Evolutionary conservation across 768 basidiomycete genomes (phyloP).

Genomic region (Podaxis sp.): DNA sequence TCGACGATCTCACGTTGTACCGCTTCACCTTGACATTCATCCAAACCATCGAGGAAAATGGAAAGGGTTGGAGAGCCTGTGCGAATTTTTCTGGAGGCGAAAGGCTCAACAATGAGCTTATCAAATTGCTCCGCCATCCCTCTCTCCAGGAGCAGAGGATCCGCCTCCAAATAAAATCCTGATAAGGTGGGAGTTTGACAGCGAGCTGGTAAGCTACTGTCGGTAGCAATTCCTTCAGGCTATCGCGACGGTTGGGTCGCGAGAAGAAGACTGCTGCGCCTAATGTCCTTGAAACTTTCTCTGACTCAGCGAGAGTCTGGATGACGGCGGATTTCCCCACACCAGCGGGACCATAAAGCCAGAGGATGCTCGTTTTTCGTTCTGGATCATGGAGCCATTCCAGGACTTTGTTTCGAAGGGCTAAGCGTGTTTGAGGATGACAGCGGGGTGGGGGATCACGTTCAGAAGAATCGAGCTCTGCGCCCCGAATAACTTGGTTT

Average conservation of each 20-base stretch:
- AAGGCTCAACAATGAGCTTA: too few relatives aligned
- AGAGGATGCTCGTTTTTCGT: background rate
- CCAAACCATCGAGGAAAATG: too few relatives aligned
- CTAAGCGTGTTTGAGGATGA: background rate
- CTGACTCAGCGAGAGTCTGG: conserved; percentile 1
- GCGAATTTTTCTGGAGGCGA: too few relatives aligned
- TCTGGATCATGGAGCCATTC: background rate
- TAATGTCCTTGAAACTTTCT: background rate
- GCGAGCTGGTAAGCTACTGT: conserved; percentile 27
- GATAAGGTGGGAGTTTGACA: conserved; percentile 17
- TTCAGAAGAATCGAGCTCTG: background rate
- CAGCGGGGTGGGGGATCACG: background rate
- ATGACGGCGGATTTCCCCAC: conserved; percentile 8
- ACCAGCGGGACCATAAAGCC: conserved; percentile 12
- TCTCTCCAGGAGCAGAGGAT: conserved; percentile 22
- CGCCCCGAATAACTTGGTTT: background rate
- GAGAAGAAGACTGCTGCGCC: conserved; percentile 3
- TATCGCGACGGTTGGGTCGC: background rate
- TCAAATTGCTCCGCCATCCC: conserved; percentile 6
- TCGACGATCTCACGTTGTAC: too few relatives aligned
- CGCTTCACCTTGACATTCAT: too few relatives aligned
- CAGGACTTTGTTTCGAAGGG: background rate
- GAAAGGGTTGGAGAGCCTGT: too few relatives aligned
- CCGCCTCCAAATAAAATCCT: conserved; percentile 16
- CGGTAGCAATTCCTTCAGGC: conserved; percentile 14